Base-by-base conservation (phyloP, 345 rosid genomes). In the Bruguiera sexangula region DNA sequence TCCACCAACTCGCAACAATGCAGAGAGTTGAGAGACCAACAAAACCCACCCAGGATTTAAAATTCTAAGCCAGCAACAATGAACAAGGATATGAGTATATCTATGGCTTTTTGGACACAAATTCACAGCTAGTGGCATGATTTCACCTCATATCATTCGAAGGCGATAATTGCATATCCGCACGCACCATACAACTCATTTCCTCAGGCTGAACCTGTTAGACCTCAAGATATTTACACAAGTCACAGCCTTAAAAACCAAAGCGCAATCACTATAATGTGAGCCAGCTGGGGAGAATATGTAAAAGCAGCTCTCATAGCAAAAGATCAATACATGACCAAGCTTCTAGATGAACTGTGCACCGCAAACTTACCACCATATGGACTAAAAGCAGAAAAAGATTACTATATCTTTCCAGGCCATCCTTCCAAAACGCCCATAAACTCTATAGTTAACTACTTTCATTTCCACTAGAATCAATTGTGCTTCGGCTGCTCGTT, bases 361-460 rank as follows among this genome's bases (percentile, higher is more conserved):
- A 73, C 59, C 46, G 53, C 54, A 69, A 71, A 57, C 52, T 58
- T 67, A 73, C 75, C 54, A 67, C 63, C 29, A 69, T 68, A 48
- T 53, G 64, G 60, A 62, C 71, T 30, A 19, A 66, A 60, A 39
- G 36, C 6, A 70, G 16, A 32, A 61, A 21, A 32, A 9, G 2
- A 20, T 13, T 57, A 21, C 5, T 32, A 48, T 57, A 58, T 57
- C 29, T 21, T 19, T 61, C 16, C 13, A 18, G 43, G 37, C 4
- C 2, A 55, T 22, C 27, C 55, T 26, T 60, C 26, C 29, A 57
- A 76, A 60, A 73, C 27, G 56, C 37, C 51, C 62, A 72, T 54
- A 32, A 69, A 59, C 67, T 74, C 77, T 64, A 75, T 66, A 57
- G 9, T 70, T 39, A 62, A 60, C 77, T 77, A 63, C 37, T 59